Evolutionary conservation across 2,329 filamentous ascomycete genomes (phyloP), one percentile per base, ranked within the genome.

Genomic region (Claviceps digitariae): DNA sequence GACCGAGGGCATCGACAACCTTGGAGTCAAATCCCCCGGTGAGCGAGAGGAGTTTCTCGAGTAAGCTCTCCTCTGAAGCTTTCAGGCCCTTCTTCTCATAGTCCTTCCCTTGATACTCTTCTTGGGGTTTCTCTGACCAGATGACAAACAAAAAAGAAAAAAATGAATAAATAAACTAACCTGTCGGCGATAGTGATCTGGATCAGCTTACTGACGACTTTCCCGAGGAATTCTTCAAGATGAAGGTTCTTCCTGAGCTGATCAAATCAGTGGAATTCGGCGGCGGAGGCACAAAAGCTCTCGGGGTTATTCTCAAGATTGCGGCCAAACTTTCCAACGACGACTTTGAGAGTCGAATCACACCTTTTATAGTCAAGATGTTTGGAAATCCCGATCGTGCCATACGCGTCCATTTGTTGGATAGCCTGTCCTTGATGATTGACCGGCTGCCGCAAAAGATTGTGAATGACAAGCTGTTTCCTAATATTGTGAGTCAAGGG

Each of bases 201-300:
- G 89, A 95, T 59, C 78, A 86, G 55, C 77, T 96, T 5, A 86
- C 89, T 0, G 89, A 96, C 59, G 90, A 98, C 67, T 96, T 97
- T 57, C 93, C 93, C 0, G 91, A 96, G 64, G 93, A 97, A 55
- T 98, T 95, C 67, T 95, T 97, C 75, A 95, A 94, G 66, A 87
- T 95, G 78, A 98, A 97, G 64, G 83, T 98, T 3, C 75, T 98
- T 9, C 93, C 93, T 0, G 93, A 98, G 65, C 74, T 98, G 31
- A 77, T 98, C n/a, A 98, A 97, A 65, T 95, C 90, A 0, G 90
- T 97, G n/a, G 93, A 98, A 63, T 98, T 96, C 67, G 93, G 93
- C 8, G 93, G 91, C 12, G 93, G 93, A 29, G 93, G 93, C 0
- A 87, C 91, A 0, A 94, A 95, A 64, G 90, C 95, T 0, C 87